phyloP scores from a whole-genome alignment of 352 stramenopile species.

The Phytophthora pisi region DNA sequence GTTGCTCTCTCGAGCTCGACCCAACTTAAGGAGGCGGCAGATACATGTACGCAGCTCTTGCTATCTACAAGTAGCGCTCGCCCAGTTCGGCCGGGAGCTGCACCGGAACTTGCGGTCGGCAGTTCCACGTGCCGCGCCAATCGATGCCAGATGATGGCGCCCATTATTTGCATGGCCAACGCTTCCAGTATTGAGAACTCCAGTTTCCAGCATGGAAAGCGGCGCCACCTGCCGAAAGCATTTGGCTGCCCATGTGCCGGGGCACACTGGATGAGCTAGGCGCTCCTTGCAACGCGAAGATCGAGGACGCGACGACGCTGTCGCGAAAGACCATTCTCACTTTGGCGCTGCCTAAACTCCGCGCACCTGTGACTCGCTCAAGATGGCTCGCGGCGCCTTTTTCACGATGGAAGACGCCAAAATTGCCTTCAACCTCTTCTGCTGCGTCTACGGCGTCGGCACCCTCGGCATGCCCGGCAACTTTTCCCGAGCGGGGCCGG shows the following conservation, averaged over 20 bases:
- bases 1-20: too few species aligned
- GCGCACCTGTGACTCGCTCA: neutral
- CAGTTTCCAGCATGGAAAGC: slow-evolving; percentile 4
- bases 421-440: slow-evolving; percentile 46
- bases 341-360: neutral
- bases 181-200: too few species aligned
- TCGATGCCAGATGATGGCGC: too few species aligned
- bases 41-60: too few species aligned
- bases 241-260: neutral
- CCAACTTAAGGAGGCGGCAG: too few species aligned
- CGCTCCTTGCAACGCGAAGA: neutral
- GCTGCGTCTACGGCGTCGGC: slow-evolving; percentile 51
- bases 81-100: too few species aligned
- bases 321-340: slow-evolving; percentile 7
- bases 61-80: too few species aligned
- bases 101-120: too few species aligned
- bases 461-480: slow-evolving; percentile 58
- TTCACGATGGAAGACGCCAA: slow-evolving; percentile 59
- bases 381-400: slow-evolving; percentile 19
- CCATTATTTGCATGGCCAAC: too few species aligned
- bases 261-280: too few species aligned
- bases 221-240: neutral
- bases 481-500: slow-evolving; percentile 43
- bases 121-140: too few species aligned
- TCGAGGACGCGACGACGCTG: neutral